These are phyloP conservation scores for Ceratocystis eucalypticola DNA, from an alignment of 2,329 filamentous ascomycete genomes.

Conservation along the genomic window DNA sequence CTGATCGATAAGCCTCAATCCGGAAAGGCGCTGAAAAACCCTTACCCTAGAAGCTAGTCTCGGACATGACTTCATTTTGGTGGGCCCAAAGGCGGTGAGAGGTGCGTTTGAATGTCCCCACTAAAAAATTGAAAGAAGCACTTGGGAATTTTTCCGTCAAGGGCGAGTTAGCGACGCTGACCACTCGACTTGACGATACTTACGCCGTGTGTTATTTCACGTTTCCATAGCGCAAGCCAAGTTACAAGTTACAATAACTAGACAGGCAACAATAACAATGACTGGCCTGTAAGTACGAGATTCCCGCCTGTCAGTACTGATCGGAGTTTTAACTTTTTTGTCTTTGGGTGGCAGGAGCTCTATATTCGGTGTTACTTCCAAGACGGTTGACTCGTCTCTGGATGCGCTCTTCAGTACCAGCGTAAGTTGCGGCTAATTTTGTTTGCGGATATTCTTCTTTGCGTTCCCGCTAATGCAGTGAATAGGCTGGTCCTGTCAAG, in stretches of 20 bases:
- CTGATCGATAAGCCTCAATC: conserved; percentile 6
- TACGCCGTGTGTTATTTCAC: not conserved
- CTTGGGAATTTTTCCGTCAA: conserved; percentile 15
- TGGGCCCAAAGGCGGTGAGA: conserved; percentile 18
- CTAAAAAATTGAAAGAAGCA: conserved; percentile 19
- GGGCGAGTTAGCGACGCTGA: conserved; percentile 6
- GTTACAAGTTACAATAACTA: not conserved
- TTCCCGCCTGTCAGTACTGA: not conserved
- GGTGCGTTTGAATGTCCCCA: conserved; percentile 17
- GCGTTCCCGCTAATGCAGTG: conserved; percentile 10
- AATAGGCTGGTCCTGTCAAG: conserved; percentile 39
- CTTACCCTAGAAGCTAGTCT: conserved; percentile 9
- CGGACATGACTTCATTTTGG: conserved; percentile 5
- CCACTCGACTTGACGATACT: not conserved
- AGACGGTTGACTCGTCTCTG: conserved; percentile 53
- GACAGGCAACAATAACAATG: conserved; percentile 10
- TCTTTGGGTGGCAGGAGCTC: conserved; percentile 9
- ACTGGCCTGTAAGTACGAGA: conserved; percentile 6
- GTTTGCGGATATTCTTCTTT: not conserved
- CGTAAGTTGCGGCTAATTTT: conserved; percentile 37
- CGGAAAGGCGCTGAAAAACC: not conserved
- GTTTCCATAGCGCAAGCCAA: not conserved
- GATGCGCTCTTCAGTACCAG: conserved; percentile 59
- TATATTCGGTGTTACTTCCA: conserved; percentile 25
- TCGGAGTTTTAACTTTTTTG: conserved; percentile 13